A percentile compares a stretch with the other conserved stretches of the same genome.
Conservation (phyloP, 1,284 basidiomycete genomes). For the Athelia sp. region DNA sequence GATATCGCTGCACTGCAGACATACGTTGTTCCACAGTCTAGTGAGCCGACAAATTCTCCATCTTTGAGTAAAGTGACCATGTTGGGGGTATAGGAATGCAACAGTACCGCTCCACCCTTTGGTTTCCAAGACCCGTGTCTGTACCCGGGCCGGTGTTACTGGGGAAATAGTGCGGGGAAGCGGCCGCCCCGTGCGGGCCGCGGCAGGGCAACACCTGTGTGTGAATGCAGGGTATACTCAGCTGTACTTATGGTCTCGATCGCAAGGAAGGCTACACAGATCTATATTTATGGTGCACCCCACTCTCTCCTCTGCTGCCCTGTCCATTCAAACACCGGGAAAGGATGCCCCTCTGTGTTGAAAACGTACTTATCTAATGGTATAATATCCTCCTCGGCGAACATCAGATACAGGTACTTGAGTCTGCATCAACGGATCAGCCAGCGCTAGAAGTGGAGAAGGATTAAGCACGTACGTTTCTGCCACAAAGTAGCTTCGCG, state of each 20-base stretch:
- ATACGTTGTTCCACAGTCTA: slow-evolving; percentile 93
- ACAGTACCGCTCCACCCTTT: no score
- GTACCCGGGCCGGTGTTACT: no score
- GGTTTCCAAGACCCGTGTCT: no score
- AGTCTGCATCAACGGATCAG: slow-evolving; percentile 30
- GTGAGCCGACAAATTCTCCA: slow-evolving; percentile 80
- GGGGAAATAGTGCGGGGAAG: no score
- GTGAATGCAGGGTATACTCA: background rate
- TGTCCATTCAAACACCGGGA: slow-evolving; percentile 72
- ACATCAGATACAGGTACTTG: slow-evolving; percentile 66
- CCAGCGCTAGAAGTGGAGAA: background rate
- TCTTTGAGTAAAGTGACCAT: slow-evolving; percentile 33
- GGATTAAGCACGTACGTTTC: slow-evolving; percentile 47
- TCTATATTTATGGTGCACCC: slow-evolving; percentile 15
- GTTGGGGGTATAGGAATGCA: background rate
- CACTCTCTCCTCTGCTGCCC: slow-evolving; percentile 38
- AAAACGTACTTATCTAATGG: slow-evolving; percentile 76
- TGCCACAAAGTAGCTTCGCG: slow-evolving; percentile 60
- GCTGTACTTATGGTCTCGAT: slow-evolving; percentile 1
- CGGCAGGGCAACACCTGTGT: background rate
- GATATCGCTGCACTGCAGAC: no score
- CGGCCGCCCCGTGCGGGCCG: background rate
- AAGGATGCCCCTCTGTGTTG: slow-evolving; percentile 82
- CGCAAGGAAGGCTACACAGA: slow-evolving; percentile 2
- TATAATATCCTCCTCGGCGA: slow-evolving; percentile 50